Evolutionary conservation across 2,329 filamentous ascomycete genomes (phyloP).

Genomic region (Hymenoscyphus scutula): DNA sequence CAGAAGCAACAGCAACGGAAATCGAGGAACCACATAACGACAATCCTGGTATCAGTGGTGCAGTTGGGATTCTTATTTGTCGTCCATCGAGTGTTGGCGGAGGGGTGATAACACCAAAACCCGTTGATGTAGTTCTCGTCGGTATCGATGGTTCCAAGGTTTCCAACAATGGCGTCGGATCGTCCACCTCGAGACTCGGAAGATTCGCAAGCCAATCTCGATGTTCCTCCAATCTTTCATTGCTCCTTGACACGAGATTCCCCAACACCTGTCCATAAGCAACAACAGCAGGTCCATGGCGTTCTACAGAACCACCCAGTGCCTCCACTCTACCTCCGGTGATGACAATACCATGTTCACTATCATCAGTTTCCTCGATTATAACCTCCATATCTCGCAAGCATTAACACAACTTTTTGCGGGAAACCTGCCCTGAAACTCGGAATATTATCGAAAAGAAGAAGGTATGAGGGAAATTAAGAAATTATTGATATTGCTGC

Average conservation of each 20-base stretch:
- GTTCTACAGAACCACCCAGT: neutral
- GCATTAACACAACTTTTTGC: neutral
- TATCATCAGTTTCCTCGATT: neutral
- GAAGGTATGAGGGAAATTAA: neutral
- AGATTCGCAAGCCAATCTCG: conserved; percentile 24
- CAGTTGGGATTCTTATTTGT: neutral
- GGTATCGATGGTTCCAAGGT: neutral
- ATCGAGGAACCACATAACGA: neutral
- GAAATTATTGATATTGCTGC: neutral
- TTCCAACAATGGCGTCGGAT: neutral
- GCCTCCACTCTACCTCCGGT: neutral
- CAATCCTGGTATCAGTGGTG: neutral
- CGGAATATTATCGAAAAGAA: conserved; percentile 1
- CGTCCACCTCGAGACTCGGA: neutral
- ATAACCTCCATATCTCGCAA: conserved; percentile 1
- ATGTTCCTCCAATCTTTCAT: conserved; percentile 18
- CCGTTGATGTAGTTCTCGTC: neutral
- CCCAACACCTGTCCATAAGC: conserved; percentile 16
- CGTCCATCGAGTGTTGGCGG: neutral
- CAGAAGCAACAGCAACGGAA: too few species aligned
- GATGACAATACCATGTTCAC: neutral
- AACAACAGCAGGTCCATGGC: conserved; percentile 14
- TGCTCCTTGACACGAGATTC: conserved; percentile 21
- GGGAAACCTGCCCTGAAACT: conserved; percentile 5
- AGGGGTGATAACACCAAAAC: neutral